Evolutionary conservation across 2,329 filamentous ascomycete genomes (phyloP), one percentile per base, ranked within the genome.

Genomic region (Arthrobotrys conoides): DNA sequence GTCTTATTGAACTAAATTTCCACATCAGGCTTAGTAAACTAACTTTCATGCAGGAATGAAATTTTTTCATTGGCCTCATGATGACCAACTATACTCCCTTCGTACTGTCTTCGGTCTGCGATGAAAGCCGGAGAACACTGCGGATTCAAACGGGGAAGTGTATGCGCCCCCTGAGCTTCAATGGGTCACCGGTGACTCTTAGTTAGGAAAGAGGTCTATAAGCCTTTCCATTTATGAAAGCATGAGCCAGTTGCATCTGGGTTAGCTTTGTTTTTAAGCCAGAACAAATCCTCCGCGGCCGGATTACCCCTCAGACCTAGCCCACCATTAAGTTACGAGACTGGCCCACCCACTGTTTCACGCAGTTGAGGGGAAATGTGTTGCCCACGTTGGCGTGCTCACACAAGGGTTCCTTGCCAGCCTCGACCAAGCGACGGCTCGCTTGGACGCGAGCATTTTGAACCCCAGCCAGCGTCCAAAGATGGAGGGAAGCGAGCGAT

Each of bases 381-480:
- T 61, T 61, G 57, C 12, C 16, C 8, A 44, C 9, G 57, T 44
- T 61, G 36, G 22, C 12, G 14, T 9, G 6, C 5, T 5, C 20
- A 1, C 3, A 10, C 33, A 41, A 10, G 33, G 57, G 14, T 16
- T 36, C 33, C 57, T 44, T 61, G 57, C 36, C 14, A 59, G 20
- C 3, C 12, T 12, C 12, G 20, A 27, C 8, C 36, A 61, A 61
- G 36, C 36, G 33, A 61, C 64, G 64, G 64, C 49, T 68, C 64
- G 64, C 64, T 57, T 68, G 64, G 64, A 57, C 53, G 49, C 64
- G 49, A 68, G 64, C 20, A 41, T 68, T 68, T 44, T 57, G 64
- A 30, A 38, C 53, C 53, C 49, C 22, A 44, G 64, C 30, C 48
- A 38, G 48, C 57, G 57, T 27, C 20, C 33, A 44, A 8, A 61